These are phyloP conservation scores for Guadua angustifolia DNA, from an alignment of 176 grass and related monocot species.

Conservation along the genomic window DNA sequence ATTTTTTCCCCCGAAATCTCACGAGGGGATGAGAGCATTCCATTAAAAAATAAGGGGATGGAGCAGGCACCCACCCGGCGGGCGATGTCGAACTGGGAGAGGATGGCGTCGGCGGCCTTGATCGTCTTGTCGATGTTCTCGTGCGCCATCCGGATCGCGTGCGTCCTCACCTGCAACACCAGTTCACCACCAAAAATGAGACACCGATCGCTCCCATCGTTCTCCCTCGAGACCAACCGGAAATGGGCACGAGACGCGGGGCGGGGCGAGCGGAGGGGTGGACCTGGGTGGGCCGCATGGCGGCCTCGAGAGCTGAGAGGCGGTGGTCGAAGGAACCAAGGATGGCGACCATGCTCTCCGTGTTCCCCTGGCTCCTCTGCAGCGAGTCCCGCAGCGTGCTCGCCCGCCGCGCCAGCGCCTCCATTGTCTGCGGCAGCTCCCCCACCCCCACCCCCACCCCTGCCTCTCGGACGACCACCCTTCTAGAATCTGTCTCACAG, in stretches of 20 bases:
- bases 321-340: slow-evolving; percentile 71
- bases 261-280: too few species aligned
- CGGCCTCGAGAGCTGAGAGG: slow-evolving; percentile 70
- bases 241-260: neutral
- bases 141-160: slow-evolving; percentile 64
- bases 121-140: slow-evolving; percentile 77
- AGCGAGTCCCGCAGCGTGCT: slow-evolving; percentile 56
- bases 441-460: slow-evolving; percentile 42
- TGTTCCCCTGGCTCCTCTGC: slow-evolving; percentile 60
- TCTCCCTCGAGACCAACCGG: neutral
- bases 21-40: neutral
- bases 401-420: slow-evolving; percentile 45
- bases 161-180: slow-evolving; percentile 60
- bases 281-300: slow-evolving; percentile 76
- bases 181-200: neutral
- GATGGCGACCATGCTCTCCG: slow-evolving; percentile 54
- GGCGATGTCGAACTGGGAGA: slow-evolving; percentile 57
- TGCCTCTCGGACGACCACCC: neutral
- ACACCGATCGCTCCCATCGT: neutral
- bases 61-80: slow-evolving; percentile 48
- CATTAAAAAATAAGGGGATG: neutral
- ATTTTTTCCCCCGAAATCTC: neutral
- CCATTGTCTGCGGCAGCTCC: slow-evolving; percentile 43
- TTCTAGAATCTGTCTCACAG: neutral
- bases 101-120: slow-evolving; percentile 59